Conservation (phyloP, 2,329 filamentous ascomycete genomes). For the Colletotrichum destructivum region DNA sequence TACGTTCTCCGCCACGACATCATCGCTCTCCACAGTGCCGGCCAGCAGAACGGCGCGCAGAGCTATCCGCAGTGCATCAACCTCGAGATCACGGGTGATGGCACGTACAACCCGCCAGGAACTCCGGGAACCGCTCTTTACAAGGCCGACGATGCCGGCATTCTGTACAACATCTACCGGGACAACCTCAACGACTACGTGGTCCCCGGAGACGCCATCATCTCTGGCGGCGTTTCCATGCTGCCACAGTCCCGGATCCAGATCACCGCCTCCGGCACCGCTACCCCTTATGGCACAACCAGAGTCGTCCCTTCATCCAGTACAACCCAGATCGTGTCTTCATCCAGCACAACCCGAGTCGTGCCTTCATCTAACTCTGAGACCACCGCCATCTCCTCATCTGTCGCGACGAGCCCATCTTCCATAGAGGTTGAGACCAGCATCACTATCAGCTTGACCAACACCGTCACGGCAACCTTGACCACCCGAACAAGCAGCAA, state of each 20-base stretch:
- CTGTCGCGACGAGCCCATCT: neutral
- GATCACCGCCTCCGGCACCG: conserved; percentile 42
- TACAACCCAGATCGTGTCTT: fast-evolving
- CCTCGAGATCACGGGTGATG: conserved; percentile 67
- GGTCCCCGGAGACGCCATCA: conserved; percentile 50
- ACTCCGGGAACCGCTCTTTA: conserved; percentile 67
- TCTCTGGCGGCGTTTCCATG: conserved; percentile 45
- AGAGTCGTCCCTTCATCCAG: neutral
- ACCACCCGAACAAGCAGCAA: neutral
- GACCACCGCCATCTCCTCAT: too few relatives aligned
- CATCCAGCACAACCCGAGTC: neutral
- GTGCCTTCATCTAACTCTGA: neutral
- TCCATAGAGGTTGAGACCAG: neutral
- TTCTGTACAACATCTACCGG: conserved; percentile 68
- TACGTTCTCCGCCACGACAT: conserved; percentile 71
- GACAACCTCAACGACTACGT: conserved; percentile 45
- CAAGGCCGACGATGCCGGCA: conserved; percentile 66
- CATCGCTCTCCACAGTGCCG: conserved; percentile 66
- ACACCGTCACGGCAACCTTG: neutral
- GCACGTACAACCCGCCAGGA: conserved; percentile 62
- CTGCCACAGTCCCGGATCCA: conserved; percentile 41
- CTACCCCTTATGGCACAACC: conserved; percentile 38
- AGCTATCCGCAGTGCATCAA: conserved; percentile 70
- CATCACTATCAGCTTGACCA: neutral
- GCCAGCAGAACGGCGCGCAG: conserved; percentile 60